These are phyloP conservation scores for Leptomonas pyrrhocoris DNA, from an alignment of 208 protist species.

Conservation along the genomic window DNA sequence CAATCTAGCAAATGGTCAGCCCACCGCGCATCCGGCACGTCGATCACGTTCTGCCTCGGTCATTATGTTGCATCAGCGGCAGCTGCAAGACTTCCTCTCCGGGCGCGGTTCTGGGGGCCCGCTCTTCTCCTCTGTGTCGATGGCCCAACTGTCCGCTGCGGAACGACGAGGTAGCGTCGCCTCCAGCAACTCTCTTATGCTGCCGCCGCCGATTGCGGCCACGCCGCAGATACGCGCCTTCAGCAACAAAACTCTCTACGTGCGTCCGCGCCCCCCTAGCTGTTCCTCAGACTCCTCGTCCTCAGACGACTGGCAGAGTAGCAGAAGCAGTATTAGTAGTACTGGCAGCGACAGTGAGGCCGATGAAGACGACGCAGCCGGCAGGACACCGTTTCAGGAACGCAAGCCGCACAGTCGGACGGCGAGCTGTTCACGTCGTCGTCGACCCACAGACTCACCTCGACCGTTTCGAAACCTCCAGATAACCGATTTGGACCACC, in stretches of 20 bases:
- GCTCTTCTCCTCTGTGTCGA: not conserved
- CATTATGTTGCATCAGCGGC: not conserved
- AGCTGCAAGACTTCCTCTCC: not conserved
- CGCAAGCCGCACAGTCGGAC: not conserved
- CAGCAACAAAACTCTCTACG: constrained; percentile 23
- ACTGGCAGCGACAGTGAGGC: not conserved
- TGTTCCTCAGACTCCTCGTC: not conserved
- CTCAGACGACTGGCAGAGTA: not conserved
- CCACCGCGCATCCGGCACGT: constrained; percentile 13
- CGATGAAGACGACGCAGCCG: not conserved
- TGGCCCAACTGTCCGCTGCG: not conserved
- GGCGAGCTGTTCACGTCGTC: not conserved
- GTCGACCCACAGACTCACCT: constrained; percentile 5
- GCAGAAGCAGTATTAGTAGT: constrained; percentile 2
- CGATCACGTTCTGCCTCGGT: constrained; percentile 11
- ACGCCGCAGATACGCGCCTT: constrained; percentile 9
- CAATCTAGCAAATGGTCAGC: not conserved
- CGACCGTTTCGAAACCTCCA: not conserved
- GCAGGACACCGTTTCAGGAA: not conserved
- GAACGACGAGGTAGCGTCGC: not conserved
- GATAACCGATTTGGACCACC: not conserved
- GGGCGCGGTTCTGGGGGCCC: not conserved
- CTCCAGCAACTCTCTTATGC: not conserved
- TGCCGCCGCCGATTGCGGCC: constrained; percentile 1
- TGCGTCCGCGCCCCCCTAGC: constrained; percentile 22